Evolutionary conservation across 2,329 filamentous ascomycete genomes (phyloP), one percentile per base, ranked within the genome.

Genomic region (Periconia digitata): DNA sequence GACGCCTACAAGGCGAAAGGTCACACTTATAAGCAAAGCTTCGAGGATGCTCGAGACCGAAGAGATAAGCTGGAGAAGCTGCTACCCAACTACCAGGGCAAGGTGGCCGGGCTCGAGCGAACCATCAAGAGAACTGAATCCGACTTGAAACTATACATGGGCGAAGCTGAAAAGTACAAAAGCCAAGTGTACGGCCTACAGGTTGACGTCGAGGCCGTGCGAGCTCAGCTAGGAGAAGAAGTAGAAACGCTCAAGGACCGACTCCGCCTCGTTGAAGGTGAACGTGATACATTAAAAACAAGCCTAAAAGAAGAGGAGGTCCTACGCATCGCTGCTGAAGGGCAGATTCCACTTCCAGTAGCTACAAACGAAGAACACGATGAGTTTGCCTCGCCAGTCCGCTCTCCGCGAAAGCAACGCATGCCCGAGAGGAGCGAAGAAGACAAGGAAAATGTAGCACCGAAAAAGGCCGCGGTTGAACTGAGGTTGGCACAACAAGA

Each of bases 291-390:
- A 3, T 81, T 89, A 63, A 89, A 87, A 72, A 85, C 82, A 2
- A 84, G 85, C 43, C 81, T 87, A 24, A 80, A 87, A 71, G 87
- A 87, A 59, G 86, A 90, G 61, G 86, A 90, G 64, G 80, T 90
- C 20, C 81, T 85, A 17, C 81, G 85, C 42, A 85, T 90, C 44
- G 86, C 87, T 3, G 84, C 86, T 18, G 86, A 90, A 65, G 86
- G 86, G 16, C 80, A 78, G 38, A 80, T 90, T 45, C 84, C 87
- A 2, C 73, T 90, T 12, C 86, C 87, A 2, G 66, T 72, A 8
- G 55, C 71, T 0, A 75, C 76, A 6, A 73, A 74, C n/a, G 61
- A 76, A 12, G 76, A 79, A 13, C 76, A 82, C 27, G 84, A 85
- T 50, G 82, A 87, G 51, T 83, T 86, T 56, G 78, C 77, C 2